Base-by-base conservation (phyloP, 139 green algal genomes). In the Eudorina sp. region DNA sequence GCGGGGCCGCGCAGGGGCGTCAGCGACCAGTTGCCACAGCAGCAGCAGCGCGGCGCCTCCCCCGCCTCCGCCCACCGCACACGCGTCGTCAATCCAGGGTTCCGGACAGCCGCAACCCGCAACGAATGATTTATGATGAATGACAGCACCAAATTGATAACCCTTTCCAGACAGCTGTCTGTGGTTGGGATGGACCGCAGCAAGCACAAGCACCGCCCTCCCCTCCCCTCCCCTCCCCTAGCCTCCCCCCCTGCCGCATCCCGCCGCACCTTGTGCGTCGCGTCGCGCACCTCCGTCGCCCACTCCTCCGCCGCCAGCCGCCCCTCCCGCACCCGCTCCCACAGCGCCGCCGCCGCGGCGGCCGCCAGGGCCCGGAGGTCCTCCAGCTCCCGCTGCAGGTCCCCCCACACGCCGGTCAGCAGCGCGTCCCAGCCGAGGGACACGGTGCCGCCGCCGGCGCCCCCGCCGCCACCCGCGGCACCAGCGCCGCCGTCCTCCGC, bases 361-460 rank as follows among this genome's bases (percentile, higher is more conserved):
- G 64, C 11, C 34, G 69, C 27, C 41, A 79, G 46, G 14, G 46
- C n/a, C 27, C 45, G 31, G 46, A 79, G 23, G 46, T 88, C 82
- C 43, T 87, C 62, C 41, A 43, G n/a, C 55, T 86, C 79, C 0
- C 62, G 62, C 43, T 51, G 1, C 62, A 87, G 6, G 62, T 78
- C 62, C 8, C 36, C 43, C 66, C 66, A 79, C 48, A 88, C 8
- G n/a, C 36, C 36, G 0, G 29, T 14, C 46, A 68, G 4, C 34
- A 88, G 45, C 1, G 23, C 64, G 2, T 88, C 82, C 82, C 82
- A 88, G 82, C 82, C 66, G n/a, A 86, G 80, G 8, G 40, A 62
- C 58, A 76, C 80, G 9, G 41, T 27, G 38, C 25, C 78, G 19
- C n/a, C 40, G 23, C 25, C 72, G 8, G 40, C 25, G 64, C 19